Evolutionary conservation across 148 eudicot species (phyloP).

Genomic region (Vaccinium corymbosum): DNA sequence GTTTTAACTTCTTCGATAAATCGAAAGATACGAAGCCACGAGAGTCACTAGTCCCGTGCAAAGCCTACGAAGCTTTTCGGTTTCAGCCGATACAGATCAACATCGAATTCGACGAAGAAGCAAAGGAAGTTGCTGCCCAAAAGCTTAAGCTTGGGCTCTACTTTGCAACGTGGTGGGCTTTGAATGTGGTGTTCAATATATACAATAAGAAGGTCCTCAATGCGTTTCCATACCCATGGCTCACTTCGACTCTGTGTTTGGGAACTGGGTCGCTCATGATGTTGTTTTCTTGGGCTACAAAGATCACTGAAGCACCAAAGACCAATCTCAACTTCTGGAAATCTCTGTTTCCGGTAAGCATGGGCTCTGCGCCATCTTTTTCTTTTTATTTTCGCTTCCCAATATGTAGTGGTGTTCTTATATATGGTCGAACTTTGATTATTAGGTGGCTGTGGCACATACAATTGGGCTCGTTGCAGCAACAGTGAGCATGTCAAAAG

Average conservation of each 20-base stretch:
- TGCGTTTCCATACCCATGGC: constrained; percentile 59
- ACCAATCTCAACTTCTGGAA: constrained; percentile 52
- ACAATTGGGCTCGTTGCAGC: constrained; percentile 60
- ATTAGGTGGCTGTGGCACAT: constrained; percentile 55
- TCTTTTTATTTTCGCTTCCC: neutral
- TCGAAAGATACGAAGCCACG: constrained; percentile 14
- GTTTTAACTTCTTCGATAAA: constrained; percentile 15
- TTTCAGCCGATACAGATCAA: constrained; percentile 24
- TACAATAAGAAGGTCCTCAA: constrained; percentile 57
- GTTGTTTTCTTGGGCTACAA: constrained; percentile 50
- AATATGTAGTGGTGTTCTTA: neutral
- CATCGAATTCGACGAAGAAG: constrained; percentile 24
- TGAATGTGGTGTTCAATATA: constrained; percentile 47
- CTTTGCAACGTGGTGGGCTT: constrained; percentile 51
- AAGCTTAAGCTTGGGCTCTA: constrained; percentile 43
- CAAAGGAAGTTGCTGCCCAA: constrained; percentile 25
- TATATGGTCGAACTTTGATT: neutral
- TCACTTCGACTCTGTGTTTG: constrained; percentile 48
- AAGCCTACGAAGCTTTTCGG: constrained; percentile 36
- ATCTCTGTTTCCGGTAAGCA: constrained; percentile 45
- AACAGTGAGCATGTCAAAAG: constrained; percentile 57
- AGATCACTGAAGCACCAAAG: constrained; percentile 40
- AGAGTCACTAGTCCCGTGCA: constrained; percentile 15
- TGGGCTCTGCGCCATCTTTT: neutral
- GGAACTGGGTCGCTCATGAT: constrained; percentile 49